Evolutionary conservation across 768 basidiomycete species (phyloP).

Genomic region (Phlegmacium glaucopus): DNA sequence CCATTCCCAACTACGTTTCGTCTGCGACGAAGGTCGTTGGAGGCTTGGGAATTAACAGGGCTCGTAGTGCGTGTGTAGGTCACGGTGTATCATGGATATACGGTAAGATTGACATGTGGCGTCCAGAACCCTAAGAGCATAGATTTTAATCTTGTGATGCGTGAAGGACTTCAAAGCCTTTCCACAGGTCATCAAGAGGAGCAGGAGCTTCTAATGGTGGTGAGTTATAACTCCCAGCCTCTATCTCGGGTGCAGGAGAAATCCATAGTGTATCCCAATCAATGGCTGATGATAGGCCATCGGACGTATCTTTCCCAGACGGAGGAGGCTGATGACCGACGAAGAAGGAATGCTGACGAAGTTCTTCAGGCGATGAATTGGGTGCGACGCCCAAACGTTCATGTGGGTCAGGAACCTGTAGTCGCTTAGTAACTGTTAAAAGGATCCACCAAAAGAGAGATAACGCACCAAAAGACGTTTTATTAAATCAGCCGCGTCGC

Average conservation of each 20-base stretch:
- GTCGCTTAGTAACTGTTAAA: background rate
- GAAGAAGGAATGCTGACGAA: constrained; percentile 66
- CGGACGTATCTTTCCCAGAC: constrained; percentile 6
- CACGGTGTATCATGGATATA: no score
- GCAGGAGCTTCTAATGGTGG: constrained; percentile 19
- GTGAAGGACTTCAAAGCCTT: constrained; percentile 17
- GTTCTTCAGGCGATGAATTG: constrained; percentile 34
- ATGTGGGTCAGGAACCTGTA: constrained; percentile 53
- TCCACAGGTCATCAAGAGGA: constrained; percentile 17
- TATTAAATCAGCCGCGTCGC: constrained; percentile 77
- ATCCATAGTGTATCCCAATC: constrained; percentile 69
- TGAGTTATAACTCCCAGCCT: constrained; percentile 40
- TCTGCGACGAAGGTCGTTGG: no score
- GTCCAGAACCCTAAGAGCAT: background rate
- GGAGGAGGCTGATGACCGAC: constrained; percentile 13
- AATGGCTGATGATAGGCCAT: constrained; percentile 29
- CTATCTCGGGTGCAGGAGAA: constrained; percentile 52
- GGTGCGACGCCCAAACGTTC: constrained; percentile 58
- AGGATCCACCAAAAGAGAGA: constrained; percentile 1
- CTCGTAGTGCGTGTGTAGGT: no score
- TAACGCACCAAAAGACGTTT: constrained; percentile 65
- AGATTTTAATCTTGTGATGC: constrained; percentile 11
- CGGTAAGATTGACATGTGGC: background rate
- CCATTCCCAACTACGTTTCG: no score
- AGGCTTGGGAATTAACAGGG: no score